Evolutionary conservation across 2,329 filamentous ascomycete species (phyloP).

Genomic region (Lasiodiplodia sp.): DNA sequence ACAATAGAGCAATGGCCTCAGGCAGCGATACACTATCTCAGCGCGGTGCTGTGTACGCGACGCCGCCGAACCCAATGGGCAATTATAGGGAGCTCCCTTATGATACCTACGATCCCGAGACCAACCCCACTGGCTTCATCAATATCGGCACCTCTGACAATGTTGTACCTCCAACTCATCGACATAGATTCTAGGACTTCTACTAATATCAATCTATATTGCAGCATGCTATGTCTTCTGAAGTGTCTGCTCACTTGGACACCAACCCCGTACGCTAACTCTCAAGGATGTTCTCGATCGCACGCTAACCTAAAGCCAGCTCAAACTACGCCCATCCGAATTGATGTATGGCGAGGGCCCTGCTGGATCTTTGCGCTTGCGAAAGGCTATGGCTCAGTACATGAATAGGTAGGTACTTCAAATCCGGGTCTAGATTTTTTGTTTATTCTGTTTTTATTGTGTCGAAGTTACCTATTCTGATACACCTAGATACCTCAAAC

Average conservation of each 20-base stretch:
- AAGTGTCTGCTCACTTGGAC: conserved; percentile 50
- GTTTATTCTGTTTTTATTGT: not conserved
- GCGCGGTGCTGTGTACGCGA: conserved; percentile 27
- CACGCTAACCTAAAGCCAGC: conserved; percentile 20
- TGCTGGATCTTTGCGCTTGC: conserved; percentile 49
- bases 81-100: conserved; percentile 32
- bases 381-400: conserved; percentile 49
- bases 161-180: conserved; percentile 21
- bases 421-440: too few species aligned
- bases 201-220: not conserved
- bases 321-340: conserved; percentile 43
- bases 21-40: conserved; percentile 7
- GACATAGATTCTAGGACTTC: not conserved
- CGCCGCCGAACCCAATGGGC: conserved; percentile 32
- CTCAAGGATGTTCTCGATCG: too few species aligned
- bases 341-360: conserved; percentile 53
- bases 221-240: conserved; percentile 48
- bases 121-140: conserved; percentile 41
- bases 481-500: conserved; percentile 44
- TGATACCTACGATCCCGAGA: conserved; percentile 36
- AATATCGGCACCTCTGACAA: conserved; percentile 44
- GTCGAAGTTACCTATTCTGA: not conserved
- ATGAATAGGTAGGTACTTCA: conserved; percentile 43
- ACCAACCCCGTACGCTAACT: conserved; percentile 40
- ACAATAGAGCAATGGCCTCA: not conserved